A percentile compares a stretch with the other conserved stretches of the same genome.
These are phyloP conservation scores for Cystofilobasidium macerans DNA, from an alignment of 768 basidiomycete species.

Conservation along the genomic window DNA sequence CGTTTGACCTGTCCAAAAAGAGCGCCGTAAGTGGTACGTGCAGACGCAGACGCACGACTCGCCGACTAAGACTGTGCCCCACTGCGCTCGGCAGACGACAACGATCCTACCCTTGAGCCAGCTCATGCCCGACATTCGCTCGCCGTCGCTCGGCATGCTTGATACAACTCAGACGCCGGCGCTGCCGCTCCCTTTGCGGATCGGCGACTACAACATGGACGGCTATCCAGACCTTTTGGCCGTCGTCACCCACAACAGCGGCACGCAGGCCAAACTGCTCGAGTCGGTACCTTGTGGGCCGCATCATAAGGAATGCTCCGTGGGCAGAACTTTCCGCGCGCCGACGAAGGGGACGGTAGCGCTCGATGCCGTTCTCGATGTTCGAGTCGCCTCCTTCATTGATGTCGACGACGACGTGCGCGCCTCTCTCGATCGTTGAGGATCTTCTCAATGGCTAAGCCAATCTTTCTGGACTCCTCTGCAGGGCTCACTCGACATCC, in stretches of 20 bases:
- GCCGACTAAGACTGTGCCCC: neutral
- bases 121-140: slow-evolving; percentile 45
- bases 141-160: slow-evolving; percentile 46
- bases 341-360: slow-evolving; percentile 48
- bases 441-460: neutral
- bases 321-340: slow-evolving; percentile 56
- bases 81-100: slow-evolving; percentile 47
- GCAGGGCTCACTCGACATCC: slow-evolving; percentile 82
- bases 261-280: slow-evolving; percentile 35
- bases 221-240: slow-evolving; percentile 82
- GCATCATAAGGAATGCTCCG: slow-evolving; percentile 30
- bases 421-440: slow-evolving; percentile 25
- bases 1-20: neutral
- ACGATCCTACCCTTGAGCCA: slow-evolving; percentile 54
- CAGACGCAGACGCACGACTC: too few relatives aligned
- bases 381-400: slow-evolving; percentile 62
- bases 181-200: slow-evolving; percentile 62
- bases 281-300: slow-evolving; percentile 34
- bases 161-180: slow-evolving; percentile 57
- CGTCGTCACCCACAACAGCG: slow-evolving; percentile 37
- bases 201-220: slow-evolving; percentile 85
- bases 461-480: neutral
- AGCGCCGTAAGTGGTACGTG: slow-evolving; percentile 7
- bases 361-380: slow-evolving; percentile 62
- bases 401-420: slow-evolving; percentile 93